phyloP scores from a whole-genome alignment of 176 grass and related monocot genomes.

The Bothriochloa decipiens region DNA sequence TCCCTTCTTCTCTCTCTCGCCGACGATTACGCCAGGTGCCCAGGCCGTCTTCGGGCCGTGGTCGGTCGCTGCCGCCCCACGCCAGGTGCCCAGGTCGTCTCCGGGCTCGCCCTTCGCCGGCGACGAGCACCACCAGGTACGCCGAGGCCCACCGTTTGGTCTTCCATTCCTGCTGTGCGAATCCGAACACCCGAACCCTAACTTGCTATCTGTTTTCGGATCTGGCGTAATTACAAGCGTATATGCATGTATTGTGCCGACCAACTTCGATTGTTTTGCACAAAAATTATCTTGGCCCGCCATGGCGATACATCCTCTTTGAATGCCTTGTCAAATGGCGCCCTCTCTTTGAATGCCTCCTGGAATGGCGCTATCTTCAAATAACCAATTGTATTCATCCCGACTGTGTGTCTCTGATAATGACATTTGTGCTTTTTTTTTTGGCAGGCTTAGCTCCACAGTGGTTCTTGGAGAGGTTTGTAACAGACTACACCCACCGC shows the following conservation, averaged over 20 bases:
- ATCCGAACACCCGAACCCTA: neutral
- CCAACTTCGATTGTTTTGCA: neutral
- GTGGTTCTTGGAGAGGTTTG: conserved; percentile 7
- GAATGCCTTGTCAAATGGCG: conserved; percentile 29
- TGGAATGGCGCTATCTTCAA: conserved; percentile 4
- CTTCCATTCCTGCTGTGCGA: neutral
- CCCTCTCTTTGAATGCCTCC: conserved; percentile 17
- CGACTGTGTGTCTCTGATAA: neutral
- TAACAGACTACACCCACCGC: neutral
- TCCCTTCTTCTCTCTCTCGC: neutral
- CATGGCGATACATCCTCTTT: conserved; percentile 1
- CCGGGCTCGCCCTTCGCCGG: neutral
- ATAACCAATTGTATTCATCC: neutral
- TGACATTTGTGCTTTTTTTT: neutral
- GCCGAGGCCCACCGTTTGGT: neutral
- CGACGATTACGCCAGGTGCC: neutral
- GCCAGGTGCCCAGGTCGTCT: neutral
- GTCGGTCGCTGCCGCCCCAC: neutral
- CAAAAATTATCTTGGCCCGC: neutral
- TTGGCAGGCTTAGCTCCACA: conserved; percentile 39
- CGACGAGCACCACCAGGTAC: neutral
- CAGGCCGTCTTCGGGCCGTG: neutral
- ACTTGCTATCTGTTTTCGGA: neutral
- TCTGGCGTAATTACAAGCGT: neutral
- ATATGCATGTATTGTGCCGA: neutral